Evolutionary conservation across 2,329 filamentous ascomycete genomes (phyloP).

Genomic region (Arthrobotrys sphaeroides): DNA sequence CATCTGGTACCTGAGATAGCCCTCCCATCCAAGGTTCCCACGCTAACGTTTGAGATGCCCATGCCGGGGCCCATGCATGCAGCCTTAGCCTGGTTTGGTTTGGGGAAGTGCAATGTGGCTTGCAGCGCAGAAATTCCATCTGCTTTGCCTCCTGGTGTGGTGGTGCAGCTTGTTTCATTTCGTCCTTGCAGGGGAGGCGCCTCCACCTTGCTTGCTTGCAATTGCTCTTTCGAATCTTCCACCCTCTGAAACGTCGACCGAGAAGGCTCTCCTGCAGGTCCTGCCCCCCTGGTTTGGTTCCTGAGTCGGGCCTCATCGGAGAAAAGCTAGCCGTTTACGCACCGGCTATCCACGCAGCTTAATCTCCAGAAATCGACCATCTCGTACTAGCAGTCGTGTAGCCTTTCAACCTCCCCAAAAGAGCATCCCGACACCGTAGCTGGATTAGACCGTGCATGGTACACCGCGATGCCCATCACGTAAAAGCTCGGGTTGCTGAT

Average conservation of each 20-base stretch:
- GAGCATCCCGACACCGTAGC: neutral
- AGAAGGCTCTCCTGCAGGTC: conserved; percentile 27
- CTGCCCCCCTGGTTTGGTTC: neutral
- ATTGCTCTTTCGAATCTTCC: neutral
- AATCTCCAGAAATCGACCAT: conserved; percentile 1
- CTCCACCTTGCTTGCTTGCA: conserved; percentile 17
- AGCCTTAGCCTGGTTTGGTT: conserved; percentile 44
- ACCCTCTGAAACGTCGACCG: conserved; percentile 24
- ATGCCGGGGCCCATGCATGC: conserved; percentile 30
- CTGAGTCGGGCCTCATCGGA: neutral
- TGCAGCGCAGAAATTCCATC: conserved; percentile 26
- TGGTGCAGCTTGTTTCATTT: conserved; percentile 31
- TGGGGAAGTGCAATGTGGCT: conserved; percentile 34
- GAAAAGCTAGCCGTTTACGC: conserved; percentile 16
- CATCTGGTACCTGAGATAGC: conserved; percentile 40
- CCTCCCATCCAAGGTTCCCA: conserved; percentile 14
- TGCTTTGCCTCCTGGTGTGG: conserved; percentile 38
- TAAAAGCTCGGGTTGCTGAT: too few relatives aligned
- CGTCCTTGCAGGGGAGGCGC: conserved; percentile 8
- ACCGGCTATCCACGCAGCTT: conserved; percentile 26
- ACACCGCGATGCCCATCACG: too few relatives aligned
- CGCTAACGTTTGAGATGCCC: conserved; percentile 32
- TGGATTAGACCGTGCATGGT: neutral
- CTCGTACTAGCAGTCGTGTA: neutral
- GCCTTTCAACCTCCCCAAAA: conserved; percentile 10